Conservation (phyloP, 352 stramenopile genomes). For the Thalassiosira hispida region DNA sequence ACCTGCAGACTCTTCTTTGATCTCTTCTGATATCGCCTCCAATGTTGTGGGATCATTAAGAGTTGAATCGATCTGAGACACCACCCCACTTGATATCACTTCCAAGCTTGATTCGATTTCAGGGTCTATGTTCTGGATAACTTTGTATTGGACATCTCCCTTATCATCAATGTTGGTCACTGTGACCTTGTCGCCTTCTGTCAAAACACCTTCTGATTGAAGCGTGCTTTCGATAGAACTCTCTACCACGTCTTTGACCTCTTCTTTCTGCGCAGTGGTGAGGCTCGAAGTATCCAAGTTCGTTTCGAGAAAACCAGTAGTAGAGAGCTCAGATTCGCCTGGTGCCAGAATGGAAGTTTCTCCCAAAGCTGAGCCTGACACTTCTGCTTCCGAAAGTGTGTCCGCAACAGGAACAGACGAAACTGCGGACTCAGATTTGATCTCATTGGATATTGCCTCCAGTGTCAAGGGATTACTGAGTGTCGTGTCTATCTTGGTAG, state of each 20-base stretch:
- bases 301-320: not conserved
- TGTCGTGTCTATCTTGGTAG: not conserved
- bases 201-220: slow-evolving; percentile 12
- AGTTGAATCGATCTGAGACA: not conserved
- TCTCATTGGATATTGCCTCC: slow-evolving; percentile 1
- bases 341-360: slow-evolving; percentile 5
- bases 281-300: slow-evolving; percentile 21
- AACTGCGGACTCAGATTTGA: slow-evolving; percentile 9
- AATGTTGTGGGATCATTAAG: not conserved
- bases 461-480: not conserved
- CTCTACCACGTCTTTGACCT: slow-evolving; percentile 8
- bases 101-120: not conserved
- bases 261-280: slow-evolving; percentile 13
- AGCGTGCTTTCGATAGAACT: slow-evolving; percentile 18
- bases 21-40: slow-evolving; percentile 3
- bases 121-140: not conserved
- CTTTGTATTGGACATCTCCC: not conserved
- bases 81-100: slow-evolving; percentile 2
- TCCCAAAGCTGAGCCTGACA: slow-evolving; percentile 7
- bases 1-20: slow-evolving; percentile 4
- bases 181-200: not conserved
- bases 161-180: slow-evolving; percentile 9
- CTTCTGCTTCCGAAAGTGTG: slow-evolving; percentile 1
- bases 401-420: slow-evolving; percentile 11
- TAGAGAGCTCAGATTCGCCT: slow-evolving; percentile 9